phyloP scores from a whole-genome alignment of 257 asterid species.

The Solanum pimpinellifolium region DNA sequence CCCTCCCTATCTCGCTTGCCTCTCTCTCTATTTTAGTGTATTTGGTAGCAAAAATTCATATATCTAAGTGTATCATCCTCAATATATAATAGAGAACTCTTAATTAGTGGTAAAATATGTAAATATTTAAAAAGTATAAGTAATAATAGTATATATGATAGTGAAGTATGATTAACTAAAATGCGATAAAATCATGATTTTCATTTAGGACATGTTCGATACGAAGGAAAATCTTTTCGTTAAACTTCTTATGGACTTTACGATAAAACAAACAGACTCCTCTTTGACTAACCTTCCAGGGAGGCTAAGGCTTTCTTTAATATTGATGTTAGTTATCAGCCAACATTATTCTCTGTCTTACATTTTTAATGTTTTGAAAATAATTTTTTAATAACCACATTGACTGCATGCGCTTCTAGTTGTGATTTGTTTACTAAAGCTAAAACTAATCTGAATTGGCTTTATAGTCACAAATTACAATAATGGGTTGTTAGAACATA shows the following conservation, averaged over 20 bases:
- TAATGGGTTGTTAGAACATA: neutral
- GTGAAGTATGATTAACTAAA: neutral
- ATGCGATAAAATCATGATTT: neutral
- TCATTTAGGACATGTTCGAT: neutral
- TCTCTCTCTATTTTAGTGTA: too few relatives aligned
- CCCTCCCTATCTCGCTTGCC: too few relatives aligned
- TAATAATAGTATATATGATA: neutral
- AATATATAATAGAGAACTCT: too few relatives aligned
- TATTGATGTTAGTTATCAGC: neutral
- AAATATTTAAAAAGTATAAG: too few relatives aligned
- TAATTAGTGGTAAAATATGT: neutral
- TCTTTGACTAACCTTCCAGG: neutral
- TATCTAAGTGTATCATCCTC: neutral
- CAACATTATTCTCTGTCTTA: neutral
- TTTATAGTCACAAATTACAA: neutral
- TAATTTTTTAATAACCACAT: neutral
- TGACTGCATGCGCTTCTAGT: neutral
- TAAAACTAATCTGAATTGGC: neutral
- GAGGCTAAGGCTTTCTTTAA: neutral
- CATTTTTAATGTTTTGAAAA: neutral
- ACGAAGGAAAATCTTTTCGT: neutral
- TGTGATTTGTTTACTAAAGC: neutral
- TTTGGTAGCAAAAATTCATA: neutral
- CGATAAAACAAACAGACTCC: neutral
- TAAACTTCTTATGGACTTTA: neutral